phyloP scores from a whole-genome alignment of 2,329 filamentous ascomycete species.

The Alternaria atra region DNA sequence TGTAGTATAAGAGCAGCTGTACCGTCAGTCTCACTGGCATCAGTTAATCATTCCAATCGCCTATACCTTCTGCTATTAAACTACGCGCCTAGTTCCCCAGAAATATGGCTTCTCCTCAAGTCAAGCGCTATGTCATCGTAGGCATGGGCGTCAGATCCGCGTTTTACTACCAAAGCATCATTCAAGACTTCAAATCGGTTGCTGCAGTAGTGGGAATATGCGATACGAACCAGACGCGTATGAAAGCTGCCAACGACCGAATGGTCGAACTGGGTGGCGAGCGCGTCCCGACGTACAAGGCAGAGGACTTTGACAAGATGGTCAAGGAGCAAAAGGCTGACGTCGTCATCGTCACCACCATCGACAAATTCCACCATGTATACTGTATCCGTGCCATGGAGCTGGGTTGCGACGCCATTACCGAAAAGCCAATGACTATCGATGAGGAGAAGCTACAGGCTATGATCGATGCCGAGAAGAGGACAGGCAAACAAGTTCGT shows the following conservation, averaged over 20 bases:
- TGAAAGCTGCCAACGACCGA: slow-evolving; percentile 64
- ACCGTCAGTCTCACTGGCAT: not conserved
- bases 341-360: slow-evolving; percentile 69
- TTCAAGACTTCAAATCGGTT: slow-evolving; percentile 60
- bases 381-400: slow-evolving; percentile 69
- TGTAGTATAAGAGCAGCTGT: not conserved
- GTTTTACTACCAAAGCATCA: slow-evolving; percentile 69
- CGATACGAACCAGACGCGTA: slow-evolving; percentile 68
- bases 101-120: slow-evolving; percentile 2
- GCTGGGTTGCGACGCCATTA: slow-evolving; percentile 68
- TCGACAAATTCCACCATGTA: slow-evolving; percentile 68
- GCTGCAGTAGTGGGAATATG: slow-evolving; percentile 65
- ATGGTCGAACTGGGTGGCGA: slow-evolving; percentile 59
- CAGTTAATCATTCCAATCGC: no score
- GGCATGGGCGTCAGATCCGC: slow-evolving; percentile 68
- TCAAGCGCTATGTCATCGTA: slow-evolving; percentile 61
- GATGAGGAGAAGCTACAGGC: slow-evolving; percentile 63
- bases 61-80: no score
- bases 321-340: slow-evolving; percentile 65
- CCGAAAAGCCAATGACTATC: slow-evolving; percentile 72
- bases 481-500: slow-evolving; percentile 61
- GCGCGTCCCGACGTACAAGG: slow-evolving; percentile 63
- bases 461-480: slow-evolving; percentile 65
- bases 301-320: slow-evolving; percentile 67
- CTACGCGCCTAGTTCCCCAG: not conserved